These are phyloP conservation scores for Xylaria scruposa DNA, from an alignment of 495 filamentous ascomycete genomes.

Conservation along the genomic window DNA sequence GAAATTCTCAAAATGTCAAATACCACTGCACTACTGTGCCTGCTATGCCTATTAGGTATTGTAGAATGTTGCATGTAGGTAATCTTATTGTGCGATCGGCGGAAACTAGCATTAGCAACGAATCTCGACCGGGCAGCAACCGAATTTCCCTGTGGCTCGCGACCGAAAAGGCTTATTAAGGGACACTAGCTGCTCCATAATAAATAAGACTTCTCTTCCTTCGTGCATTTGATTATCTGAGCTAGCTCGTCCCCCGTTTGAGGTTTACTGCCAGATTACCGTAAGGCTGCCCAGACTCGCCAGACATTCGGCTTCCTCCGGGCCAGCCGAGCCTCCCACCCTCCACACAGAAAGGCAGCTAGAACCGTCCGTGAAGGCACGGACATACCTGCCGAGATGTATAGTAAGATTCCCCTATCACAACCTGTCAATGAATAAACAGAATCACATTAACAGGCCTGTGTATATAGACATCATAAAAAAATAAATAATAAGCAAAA, in stretches of 20 bases:
- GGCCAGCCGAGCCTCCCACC: constrained; percentile 20
- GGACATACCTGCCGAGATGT: not conserved
- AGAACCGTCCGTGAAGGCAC: not conserved
- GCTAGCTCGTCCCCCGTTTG: constrained; percentile 11
- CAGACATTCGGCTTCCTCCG: constrained; percentile 28
- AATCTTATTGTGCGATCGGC: constrained; percentile 28
- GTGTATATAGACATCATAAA: not conserved
- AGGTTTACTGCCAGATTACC: constrained; percentile 11
- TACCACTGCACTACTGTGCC: constrained; percentile 3
- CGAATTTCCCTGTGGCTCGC: constrained; percentile 21
- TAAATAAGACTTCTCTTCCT: not conserved
- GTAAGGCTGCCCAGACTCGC: constrained; percentile 19
- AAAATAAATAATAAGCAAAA: not conserved
- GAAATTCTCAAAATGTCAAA: constrained; percentile 19
- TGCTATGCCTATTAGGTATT: not conserved
- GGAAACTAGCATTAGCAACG: constrained; percentile 25
- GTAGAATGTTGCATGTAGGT: constrained; percentile 17
- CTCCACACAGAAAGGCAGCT: not conserved
- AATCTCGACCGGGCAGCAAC: constrained; percentile 30
- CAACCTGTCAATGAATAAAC: not conserved
- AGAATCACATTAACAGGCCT: not conserved
- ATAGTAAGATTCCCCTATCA: not conserved
- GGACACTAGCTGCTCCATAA: constrained; percentile 16
- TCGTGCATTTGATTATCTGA: constrained; percentile 9
- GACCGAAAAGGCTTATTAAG: constrained; percentile 14